These are phyloP conservation scores for Cladosporium sp. DNA, from an alignment of 2,329 filamentous ascomycete species.

Conservation along the genomic window DNA sequence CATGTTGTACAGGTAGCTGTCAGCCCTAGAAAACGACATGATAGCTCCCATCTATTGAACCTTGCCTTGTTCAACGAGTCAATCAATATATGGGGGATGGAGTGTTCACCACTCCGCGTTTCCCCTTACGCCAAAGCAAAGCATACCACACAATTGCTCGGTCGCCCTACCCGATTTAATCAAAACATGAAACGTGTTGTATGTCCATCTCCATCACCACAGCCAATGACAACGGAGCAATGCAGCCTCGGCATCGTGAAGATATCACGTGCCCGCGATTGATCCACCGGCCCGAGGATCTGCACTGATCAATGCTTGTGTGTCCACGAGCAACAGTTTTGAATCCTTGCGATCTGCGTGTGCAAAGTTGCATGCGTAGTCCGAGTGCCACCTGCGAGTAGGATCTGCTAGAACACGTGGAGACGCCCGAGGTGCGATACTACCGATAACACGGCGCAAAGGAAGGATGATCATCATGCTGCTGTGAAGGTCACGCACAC, in stretches of 20 bases:
- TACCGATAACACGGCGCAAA: not conserved
- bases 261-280: not conserved
- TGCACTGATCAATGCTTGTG: not conserved
- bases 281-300: slow-evolving; percentile 1
- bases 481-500: not conserved
- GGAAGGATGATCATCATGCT: not conserved
- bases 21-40: not conserved
- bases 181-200: not conserved
- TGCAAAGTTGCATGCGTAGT: slow-evolving; percentile 9
- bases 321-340: not conserved
- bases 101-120: not conserved
- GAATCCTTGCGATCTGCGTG: slow-evolving; percentile 7
- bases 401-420: slow-evolving; percentile 10
- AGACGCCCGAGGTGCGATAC: not conserved
- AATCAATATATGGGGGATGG: not conserved
- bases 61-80: not conserved
- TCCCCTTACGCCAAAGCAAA: not conserved
- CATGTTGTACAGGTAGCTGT: not conserved
- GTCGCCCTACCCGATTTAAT: not conserved
- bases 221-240: not conserved
- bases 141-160: not conserved
- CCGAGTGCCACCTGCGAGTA: slow-evolving; percentile 3
- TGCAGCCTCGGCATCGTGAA: not conserved
- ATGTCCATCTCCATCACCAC: not conserved
- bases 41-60: not conserved